These are phyloP conservation scores for Verticillium alfalfae DNA, from an alignment of 2,329 filamentous ascomycete genomes.

Conservation along the genomic window DNA sequence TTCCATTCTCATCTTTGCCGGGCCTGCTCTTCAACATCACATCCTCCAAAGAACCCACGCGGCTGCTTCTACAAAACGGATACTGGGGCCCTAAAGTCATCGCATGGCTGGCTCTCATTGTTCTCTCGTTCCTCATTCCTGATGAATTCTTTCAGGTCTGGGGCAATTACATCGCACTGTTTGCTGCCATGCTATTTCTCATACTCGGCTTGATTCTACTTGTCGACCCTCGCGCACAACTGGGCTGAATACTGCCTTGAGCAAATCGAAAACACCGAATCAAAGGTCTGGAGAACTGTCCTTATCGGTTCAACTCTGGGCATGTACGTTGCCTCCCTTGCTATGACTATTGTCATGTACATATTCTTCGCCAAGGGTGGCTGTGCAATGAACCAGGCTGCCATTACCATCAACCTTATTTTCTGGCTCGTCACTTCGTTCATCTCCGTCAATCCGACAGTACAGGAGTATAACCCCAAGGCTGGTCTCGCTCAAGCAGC, in stretches of 20 bases:
- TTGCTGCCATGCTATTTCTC: conserved; percentile 87
- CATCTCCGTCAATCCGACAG: conserved; percentile 80
- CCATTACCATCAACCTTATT: conserved; percentile 89
- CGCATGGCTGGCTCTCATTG: conserved; percentile 79
- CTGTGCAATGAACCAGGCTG: conserved; percentile 94
- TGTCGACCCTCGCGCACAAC: conserved; percentile 86
- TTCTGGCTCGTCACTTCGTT: conserved; percentile 75
- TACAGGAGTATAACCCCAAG: conserved; percentile 89
- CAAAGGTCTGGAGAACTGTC: conserved; percentile 74
- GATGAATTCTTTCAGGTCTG: conserved; percentile 92
- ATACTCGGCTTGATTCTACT: conserved; percentile 87
- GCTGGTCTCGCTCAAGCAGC: conserved; percentile 95
- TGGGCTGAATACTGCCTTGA: conserved; percentile 96
- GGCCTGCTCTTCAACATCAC: conserved; percentile 80
- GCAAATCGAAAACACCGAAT: conserved; percentile 88
- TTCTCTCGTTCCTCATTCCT: conserved; percentile 91
- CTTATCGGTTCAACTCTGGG: conserved; percentile 86
- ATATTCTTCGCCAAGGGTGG: conserved; percentile 80
- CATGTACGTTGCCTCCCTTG: conserved; percentile 88
- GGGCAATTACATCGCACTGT: conserved; percentile 88
- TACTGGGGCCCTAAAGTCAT: conserved; percentile 98
- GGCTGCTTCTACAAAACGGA: conserved; percentile 90
- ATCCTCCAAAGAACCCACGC: conserved; percentile 81
- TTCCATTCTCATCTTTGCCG: conserved; percentile 83
- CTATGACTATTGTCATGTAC: conserved; percentile 96